These are phyloP conservation scores for Pleurotus citrinopileatus DNA, from an alignment of 768 basidiomycete species.

Conservation along the genomic window DNA sequence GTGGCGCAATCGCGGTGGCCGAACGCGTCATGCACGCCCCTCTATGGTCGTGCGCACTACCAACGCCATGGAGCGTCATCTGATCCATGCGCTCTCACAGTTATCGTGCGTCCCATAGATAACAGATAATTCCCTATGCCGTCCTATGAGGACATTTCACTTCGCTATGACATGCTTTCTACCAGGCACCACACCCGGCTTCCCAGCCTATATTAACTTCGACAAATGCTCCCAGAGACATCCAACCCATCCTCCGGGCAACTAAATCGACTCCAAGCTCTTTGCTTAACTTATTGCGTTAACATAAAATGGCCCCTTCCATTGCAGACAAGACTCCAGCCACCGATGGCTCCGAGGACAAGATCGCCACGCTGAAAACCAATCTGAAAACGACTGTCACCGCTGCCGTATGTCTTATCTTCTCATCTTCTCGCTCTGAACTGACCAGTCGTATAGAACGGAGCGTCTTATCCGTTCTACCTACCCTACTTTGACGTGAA, in stretches of 20 bases:
- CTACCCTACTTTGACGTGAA: conserved; percentile 40
- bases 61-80: not conserved
- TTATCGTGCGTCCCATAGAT: not conserved
- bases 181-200: not conserved
- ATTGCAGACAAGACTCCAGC: conserved; percentile 6
- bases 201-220: not conserved
- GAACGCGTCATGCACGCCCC: not conserved
- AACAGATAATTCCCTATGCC: not conserved
- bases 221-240: not conserved
- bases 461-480: conserved; percentile 48
- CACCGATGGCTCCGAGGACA: not conserved
- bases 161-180: conserved; percentile 2
- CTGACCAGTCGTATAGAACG: conserved; percentile 20
- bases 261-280: not conserved
- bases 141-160: conserved; percentile 4
- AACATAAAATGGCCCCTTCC: conserved; percentile 4
- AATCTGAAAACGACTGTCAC: not conserved
- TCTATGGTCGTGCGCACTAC: not conserved
- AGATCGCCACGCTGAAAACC: not conserved
- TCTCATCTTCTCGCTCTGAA: not conserved
- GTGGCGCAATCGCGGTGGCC: conserved; percentile 6
- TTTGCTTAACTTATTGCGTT: not conserved
- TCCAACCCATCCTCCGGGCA: not conserved
- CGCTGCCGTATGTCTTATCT: not conserved
- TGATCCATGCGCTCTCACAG: not conserved